Evolutionary conservation across 441 rosid genomes (phyloP), one percentile per base, ranked within the genome.

Genomic region (Jatropha multifida): DNA sequence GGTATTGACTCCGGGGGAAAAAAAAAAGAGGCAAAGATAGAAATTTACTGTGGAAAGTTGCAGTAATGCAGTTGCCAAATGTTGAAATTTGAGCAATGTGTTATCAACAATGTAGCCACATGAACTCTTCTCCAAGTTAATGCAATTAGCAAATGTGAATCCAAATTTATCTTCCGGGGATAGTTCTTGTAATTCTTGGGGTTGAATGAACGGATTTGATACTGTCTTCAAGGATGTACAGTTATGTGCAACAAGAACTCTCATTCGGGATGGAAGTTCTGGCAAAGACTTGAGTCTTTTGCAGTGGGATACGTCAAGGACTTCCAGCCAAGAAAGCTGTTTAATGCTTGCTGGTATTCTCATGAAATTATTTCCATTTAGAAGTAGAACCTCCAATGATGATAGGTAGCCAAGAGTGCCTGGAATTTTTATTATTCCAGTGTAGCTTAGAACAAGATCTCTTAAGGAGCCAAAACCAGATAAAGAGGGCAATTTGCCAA

Each of bases 171-270:
- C 52, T 20, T 52, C 70, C 1, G 23, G 15, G 5, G 51, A 64
- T 20, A 40, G 63, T 40, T 64, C 69, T n/a, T 15, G 69, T 23
- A 63, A 37, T 52, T 65, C 76, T 65, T 54, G 42, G 32, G n/a
- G 32, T 52, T 74, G 62, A 65, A 74, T 65, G 41, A 74, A 52
- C 9, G 76, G 70, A 64, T 54, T 64, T 40, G 76, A 65, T 38
- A 74, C 70, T 20, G 63, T 74, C 64, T 69, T 42, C 46, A 78
- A 49, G 3, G 46, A 48, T 1, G 49, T 68, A 76, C 84, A 81
- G 2, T 75, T 32, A 7, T 26, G 26, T 14, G 77, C 79, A 11
- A 4, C 18, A 2, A 75, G 61, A 68, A 3, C 0, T 3, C 41
- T 27, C 49, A 66, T 40, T 40, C 56, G 65, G n/a, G 32, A 9